These are phyloP conservation scores for Eucalyptus sp. DNA, from an alignment of 345 rosid species.

Conservation along the genomic window DNA sequence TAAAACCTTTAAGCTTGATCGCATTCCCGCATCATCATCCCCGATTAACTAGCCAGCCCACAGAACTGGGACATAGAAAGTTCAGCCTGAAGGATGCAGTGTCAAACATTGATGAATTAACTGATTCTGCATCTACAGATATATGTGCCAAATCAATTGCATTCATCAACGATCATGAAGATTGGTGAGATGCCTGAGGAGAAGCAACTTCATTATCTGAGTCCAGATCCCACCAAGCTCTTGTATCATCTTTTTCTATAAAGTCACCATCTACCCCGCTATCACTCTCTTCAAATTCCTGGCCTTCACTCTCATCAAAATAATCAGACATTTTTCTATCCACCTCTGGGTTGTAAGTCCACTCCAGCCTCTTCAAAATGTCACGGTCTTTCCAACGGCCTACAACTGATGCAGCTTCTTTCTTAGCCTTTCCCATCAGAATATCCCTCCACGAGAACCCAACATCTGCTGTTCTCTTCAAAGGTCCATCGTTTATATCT, in stretches of 20 bases:
- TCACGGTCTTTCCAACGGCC: slow-evolving; percentile 71
- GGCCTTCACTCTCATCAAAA: slow-evolving; percentile 6
- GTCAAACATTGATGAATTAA: background rate
- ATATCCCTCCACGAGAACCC: slow-evolving; percentile 79
- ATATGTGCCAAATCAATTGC: background rate
- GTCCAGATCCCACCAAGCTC: slow-evolving; percentile 66
- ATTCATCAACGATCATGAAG: background rate
- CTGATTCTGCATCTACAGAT: background rate
- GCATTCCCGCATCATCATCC: background rate
- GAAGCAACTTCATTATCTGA: slow-evolving; percentile 21
- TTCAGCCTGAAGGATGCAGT: background rate
- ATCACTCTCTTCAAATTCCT: slow-evolving; percentile 3
- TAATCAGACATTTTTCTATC: slow-evolving; percentile 13
- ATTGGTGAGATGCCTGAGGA: background rate
- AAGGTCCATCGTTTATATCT: slow-evolving; percentile 43
- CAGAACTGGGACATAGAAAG: background rate
- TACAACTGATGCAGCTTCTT: slow-evolving; percentile 58
- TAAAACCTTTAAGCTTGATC: background rate
- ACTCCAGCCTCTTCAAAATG: slow-evolving; percentile 59
- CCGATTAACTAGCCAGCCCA: background rate
- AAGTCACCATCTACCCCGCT: slow-evolving; percentile 4
- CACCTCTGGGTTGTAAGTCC: slow-evolving; percentile 54
- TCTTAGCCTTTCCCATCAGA: slow-evolving; percentile 77
- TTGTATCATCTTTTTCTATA: slow-evolving; percentile 5
- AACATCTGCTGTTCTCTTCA: slow-evolving; percentile 73